Base-by-base conservation (phyloP, 148 eudicot genomes). In the Drosera capensis region DNA sequence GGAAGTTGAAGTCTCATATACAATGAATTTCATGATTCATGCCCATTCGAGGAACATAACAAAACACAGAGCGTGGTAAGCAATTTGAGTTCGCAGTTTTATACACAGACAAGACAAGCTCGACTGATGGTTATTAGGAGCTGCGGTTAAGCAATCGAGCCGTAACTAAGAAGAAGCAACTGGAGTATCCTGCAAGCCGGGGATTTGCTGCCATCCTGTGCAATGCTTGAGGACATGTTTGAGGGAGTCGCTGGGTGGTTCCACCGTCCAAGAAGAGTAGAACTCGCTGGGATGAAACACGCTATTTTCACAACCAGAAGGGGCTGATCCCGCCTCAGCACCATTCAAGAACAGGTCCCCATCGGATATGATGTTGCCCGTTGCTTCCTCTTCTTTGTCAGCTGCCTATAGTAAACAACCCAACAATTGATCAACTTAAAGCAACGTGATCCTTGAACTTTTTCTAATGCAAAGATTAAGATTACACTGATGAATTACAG, bases 191-290 rank as follows among this genome's bases (percentile, higher is more conserved):
- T 61, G 30, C 0, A 78, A 62, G 24, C 65, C 70, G 9, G 75
- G 62, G 50, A 78, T 26, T 30, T 34, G 23, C 59, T 84, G 93
- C 79, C 92, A 90, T 48, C 95, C 97, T 0, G 82, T 54, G 51
- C 71, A 73, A 41, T 71, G 81, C 52, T 71, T 71, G 18, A 84
- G 76, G 60, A 63, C 49, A 20, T 77, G 68, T 41, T 80, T 74
- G n/a, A 83, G 72, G 18, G 71, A 71, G 30, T 88, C 79, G 1
- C 70, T 57, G 21, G 97, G 80, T 2, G 84, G 67, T 59, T 70
- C 81, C 41, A 75, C 71, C 0, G 93, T 84, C 84, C 95, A 84
- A 8, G 54, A 49, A 1, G 53, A n/a, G 50, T 84, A 84, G 58
- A 60, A 69, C 50, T 71, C 76, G 5, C 55, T 38, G 14, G 55